Percentiles rank a stretch among this genome's conserved stretches.
These are phyloP conservation scores for Penicillium polonicum DNA, from an alignment of 2,329 filamentous ascomycete genomes.

Conservation along the genomic window DNA sequence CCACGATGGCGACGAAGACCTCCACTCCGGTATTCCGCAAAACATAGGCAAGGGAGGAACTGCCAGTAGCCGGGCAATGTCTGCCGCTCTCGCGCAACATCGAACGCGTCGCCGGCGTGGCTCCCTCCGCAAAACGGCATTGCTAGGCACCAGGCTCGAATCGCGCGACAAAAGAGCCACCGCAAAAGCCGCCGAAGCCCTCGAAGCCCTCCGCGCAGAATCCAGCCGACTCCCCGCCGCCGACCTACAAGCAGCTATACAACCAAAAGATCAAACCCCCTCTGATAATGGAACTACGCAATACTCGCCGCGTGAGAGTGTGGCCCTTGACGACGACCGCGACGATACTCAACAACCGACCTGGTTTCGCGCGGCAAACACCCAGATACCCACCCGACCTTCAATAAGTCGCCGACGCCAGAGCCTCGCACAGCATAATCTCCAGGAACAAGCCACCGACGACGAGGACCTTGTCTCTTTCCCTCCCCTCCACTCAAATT, in stretches of 20 bases:
- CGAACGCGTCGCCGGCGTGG: conserved; percentile 71
- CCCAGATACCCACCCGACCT: conserved; percentile 22
- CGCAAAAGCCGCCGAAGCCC: conserved; percentile 20
- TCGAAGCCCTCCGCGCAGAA: conserved; percentile 17
- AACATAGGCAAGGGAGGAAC: conserved; percentile 12
- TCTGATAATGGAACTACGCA: conserved; percentile 10
- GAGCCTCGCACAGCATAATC: conserved; percentile 53
- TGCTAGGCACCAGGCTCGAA: conserved; percentile 61
- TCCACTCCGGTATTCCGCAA: conserved; percentile 29
- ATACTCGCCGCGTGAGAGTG: conserved; percentile 3
- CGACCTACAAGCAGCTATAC: conserved; percentile 1
- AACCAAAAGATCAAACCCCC: conserved; percentile 6
- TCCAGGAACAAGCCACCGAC: conserved; percentile 74
- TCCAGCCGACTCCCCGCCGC: conserved; percentile 9
- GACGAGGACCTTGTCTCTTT: conserved; percentile 77
- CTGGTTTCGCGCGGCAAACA: conserved; percentile 18
- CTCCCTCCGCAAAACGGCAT: conserved; percentile 81
- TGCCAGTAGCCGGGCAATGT: conserved; percentile 50
- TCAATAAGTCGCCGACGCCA: conserved; percentile 31
- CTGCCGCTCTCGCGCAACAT: conserved; percentile 49
- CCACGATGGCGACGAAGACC: conserved; percentile 27
- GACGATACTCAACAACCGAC: conserved; percentile 12
- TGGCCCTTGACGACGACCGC: conserved; percentile 17
- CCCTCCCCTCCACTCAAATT: conserved; percentile 45
- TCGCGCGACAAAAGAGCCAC: conserved; percentile 34